Percentiles rank a stretch among this genome's conserved stretches.
These are phyloP conservation scores for Amanita muscaria DNA, from an alignment of 768 basidiomycete species.

Conservation along the genomic window DNA sequence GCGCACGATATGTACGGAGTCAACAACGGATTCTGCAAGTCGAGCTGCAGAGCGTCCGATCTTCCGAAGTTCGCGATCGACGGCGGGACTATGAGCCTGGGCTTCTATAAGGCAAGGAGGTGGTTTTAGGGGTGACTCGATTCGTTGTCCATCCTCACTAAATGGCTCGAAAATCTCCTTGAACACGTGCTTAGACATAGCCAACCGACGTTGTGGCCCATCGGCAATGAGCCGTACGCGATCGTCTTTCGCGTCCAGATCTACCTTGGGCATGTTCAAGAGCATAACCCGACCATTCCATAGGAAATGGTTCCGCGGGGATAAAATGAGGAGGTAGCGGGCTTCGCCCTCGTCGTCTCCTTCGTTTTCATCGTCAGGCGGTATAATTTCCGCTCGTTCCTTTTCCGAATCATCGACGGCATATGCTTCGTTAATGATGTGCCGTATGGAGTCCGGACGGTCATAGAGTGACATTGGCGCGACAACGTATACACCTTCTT, in stretches of 20 bases:
- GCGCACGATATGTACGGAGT: conserved; percentile 84
- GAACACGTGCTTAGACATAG: conserved; percentile 71
- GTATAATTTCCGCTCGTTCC: conserved; percentile 25
- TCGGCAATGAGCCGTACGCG: conserved; percentile 91
- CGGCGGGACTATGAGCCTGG: conserved; percentile 84
- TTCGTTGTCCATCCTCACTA: conserved; percentile 47
- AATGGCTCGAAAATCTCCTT: conserved; percentile 49
- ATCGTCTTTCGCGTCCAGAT: conserved; percentile 78
- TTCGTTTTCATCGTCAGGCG: conserved; percentile 4
- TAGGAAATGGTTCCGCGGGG: conserved; percentile 77
- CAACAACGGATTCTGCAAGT: conserved; percentile 86
- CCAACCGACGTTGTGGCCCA: conserved; percentile 71
- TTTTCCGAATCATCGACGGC: conserved; percentile 63
- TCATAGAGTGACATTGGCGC: conserved; percentile 72
- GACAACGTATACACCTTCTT: conserved; percentile 87
- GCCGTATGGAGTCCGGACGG: conserved; percentile 65
- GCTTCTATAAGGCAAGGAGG: conserved; percentile 61
- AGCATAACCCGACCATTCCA: conserved; percentile 90
- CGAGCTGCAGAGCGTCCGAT: conserved; percentile 86
- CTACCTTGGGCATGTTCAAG: conserved; percentile 62
- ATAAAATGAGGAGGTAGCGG: conserved; percentile 77
- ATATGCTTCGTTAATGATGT: conserved; percentile 81
- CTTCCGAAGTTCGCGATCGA: conserved; percentile 85
- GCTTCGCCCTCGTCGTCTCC: conserved; percentile 48
- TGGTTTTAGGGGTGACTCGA: conserved; percentile 30